These are phyloP conservation scores for Boletus hoseneyae DNA, from an alignment of 1,284 basidiomycete genomes.

Conservation along the genomic window DNA sequence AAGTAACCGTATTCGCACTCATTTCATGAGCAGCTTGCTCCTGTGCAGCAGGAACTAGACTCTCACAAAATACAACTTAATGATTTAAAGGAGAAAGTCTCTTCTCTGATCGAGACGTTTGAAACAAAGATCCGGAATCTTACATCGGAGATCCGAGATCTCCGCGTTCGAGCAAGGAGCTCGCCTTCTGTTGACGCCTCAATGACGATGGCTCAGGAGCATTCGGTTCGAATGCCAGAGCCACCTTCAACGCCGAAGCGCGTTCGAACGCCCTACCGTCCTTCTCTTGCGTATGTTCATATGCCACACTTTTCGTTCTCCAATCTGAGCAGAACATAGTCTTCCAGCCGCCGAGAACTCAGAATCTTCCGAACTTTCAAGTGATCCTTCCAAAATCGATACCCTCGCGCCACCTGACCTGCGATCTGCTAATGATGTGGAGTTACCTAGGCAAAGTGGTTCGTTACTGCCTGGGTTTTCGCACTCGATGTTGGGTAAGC, in stretches of 20 bases:
- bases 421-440: conserved; percentile 19
- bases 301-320: not conserved
- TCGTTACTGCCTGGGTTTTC: conserved; percentile 39
- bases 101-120: conserved; percentile 30
- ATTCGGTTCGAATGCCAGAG: conserved; percentile 23
- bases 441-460: conserved; percentile 24
- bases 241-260: conserved; percentile 34
- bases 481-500: conserved; percentile 55
- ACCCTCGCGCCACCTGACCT: conserved; percentile 9
- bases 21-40: conserved; percentile 42
- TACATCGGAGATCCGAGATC: conserved; percentile 28
- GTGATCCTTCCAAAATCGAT: conserved; percentile 22
- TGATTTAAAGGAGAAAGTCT: conserved; percentile 39
- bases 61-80: conserved; percentile 41
- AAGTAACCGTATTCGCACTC: conserved; percentile 2
- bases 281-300: conserved; percentile 27
- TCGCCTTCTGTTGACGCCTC: conserved; percentile 15
- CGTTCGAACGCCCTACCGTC: conserved; percentile 30
- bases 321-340: conserved; percentile 18
- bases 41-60: conserved; percentile 44
- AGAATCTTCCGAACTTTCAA: conserved; percentile 21
- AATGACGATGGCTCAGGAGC: conserved; percentile 10
- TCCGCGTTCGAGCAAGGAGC: conserved; percentile 19
- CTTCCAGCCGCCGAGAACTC: conserved; percentile 19
- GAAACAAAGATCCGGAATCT: conserved; percentile 37